Conservation (phyloP, 1,139 yeast species). For the Lodderomyces oxycetoniae region DNA sequence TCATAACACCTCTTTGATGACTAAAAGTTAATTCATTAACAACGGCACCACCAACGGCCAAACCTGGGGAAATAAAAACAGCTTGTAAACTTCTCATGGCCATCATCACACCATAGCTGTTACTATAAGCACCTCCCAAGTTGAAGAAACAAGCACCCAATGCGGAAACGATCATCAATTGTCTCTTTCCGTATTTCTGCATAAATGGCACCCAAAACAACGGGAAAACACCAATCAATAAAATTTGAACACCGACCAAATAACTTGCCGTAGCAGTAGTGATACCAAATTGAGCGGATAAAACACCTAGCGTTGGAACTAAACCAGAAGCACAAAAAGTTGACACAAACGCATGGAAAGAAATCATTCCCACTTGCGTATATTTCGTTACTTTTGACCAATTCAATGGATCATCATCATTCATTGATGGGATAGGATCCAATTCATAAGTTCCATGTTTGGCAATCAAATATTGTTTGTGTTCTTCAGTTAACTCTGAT, state of each 20-base stretch:
- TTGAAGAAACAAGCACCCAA: constrained; percentile 17
- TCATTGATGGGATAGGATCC: constrained; percentile 17
- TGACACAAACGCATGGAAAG: constrained; percentile 18
- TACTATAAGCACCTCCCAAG: constrained; percentile 17
- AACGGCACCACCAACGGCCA: constrained; percentile 19
- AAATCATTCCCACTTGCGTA: constrained; percentile 17
- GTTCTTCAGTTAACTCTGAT: constrained; percentile 9
- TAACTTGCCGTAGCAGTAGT: constrained; percentile 16
- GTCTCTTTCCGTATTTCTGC: constrained; percentile 18
- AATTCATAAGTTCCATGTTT: constrained; percentile 18
- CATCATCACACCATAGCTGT: constrained; percentile 16
- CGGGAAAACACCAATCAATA: constrained; percentile 18
- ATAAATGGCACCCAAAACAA: constrained; percentile 20
- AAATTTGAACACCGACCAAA: constrained; percentile 17
- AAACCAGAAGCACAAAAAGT: constrained; percentile 22
- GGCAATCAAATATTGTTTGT: constrained; percentile 15
- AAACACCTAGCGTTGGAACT: constrained; percentile 17
- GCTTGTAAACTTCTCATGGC: constrained; percentile 18
- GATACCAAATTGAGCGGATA: constrained; percentile 12
- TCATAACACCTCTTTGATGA: constrained; percentile 19
- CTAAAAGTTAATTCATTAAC: constrained; percentile 19
- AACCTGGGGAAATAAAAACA: constrained; percentile 18
- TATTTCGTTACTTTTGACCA: constrained; percentile 15
- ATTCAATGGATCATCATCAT: constrained; percentile 19
- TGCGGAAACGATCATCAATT: constrained; percentile 15